Base-by-base conservation (phyloP, 2,329 filamentous ascomycete genomes). In the Penicillium sp. region DNA sequence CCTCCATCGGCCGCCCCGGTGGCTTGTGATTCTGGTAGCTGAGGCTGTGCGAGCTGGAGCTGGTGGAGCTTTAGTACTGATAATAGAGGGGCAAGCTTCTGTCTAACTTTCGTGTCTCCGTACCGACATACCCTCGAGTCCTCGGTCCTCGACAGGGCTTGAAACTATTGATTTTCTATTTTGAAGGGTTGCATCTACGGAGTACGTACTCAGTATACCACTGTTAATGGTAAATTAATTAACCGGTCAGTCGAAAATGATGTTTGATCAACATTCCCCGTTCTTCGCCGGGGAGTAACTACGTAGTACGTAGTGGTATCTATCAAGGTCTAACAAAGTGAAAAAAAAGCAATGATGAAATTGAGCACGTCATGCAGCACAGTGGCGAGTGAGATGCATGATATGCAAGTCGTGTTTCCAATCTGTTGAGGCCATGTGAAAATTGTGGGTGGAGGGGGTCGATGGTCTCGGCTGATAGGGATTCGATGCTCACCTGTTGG, bases 321-420 rank as follows among this genome's bases (percentile, higher is more conserved):
- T 28, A 30, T 18, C 45, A 24, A 26, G 21, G 7, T 7, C 38
- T 46, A 5, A 11, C 24, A 49, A 52, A 8, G 30, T n/a, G n/a
- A n/a, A n/a, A 5, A 43, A 52, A 47, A 53, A 53, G 51, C 51
- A 35, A 53, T 24, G 16, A 53, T 53, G 42, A 35, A 23, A 53
- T 46, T 21, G 43, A 47, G 52, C 52, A 54, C 52, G 52, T 47
- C 52, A 54, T 54, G 28, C 50, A 52, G 12, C 28, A 18, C 49
- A 18, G 40, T 52, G 50, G 26, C 40, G 45, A 45, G 18, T 23
- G 35, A 52, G 35, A 21, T 33, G 38, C 33, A 33, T 52, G 24
- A 18, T 18, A 35, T 45, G 38, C 35, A 40, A 16, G 35, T 14
- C 14, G n/a, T 40, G 35, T 14, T 18, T 40, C 14, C 35, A n/a